A percentile compares a stretch with the other conserved stretches of the same genome.
Evolutionary conservation across 306 rosid genomes (phyloP).

Genomic region (Biancaea sappan): DNA sequence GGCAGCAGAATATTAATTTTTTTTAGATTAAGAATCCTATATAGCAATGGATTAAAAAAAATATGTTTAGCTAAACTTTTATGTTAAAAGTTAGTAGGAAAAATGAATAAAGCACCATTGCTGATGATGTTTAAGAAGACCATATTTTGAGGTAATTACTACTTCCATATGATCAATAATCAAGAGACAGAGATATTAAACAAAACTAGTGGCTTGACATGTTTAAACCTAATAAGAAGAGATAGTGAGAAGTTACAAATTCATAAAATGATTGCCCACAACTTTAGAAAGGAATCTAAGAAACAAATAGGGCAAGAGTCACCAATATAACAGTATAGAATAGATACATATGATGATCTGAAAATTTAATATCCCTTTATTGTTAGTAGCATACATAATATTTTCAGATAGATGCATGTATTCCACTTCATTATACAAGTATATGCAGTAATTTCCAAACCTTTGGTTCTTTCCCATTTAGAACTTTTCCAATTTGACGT

Average conservation of each 20-base stretch:
- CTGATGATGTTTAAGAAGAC: slow-evolving; percentile 10
- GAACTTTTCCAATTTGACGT: slow-evolving; percentile 96
- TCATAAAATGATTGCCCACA: not conserved
- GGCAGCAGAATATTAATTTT: not conserved
- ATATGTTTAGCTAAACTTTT: slow-evolving; percentile 22
- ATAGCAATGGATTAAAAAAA: slow-evolving; percentile 23
- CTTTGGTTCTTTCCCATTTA: slow-evolving; percentile 98
- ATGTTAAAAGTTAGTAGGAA: not conserved
- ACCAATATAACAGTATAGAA: not conserved
- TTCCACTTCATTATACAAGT: slow-evolving; percentile 27
- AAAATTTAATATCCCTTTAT: slow-evolving; percentile 15
- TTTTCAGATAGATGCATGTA: slow-evolving; percentile 7
- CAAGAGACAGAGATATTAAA: slow-evolving; percentile 26
- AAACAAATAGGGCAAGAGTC: not conserved
- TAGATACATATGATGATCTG: not conserved
- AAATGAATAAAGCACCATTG: not conserved
- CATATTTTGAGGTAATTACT: slow-evolving; percentile 3
- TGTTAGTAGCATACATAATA: slow-evolving; percentile 15
- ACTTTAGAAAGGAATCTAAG: not conserved
- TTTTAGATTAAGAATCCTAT: slow-evolving; percentile 2
- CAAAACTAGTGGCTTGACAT: not conserved
- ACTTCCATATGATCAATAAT: slow-evolving; percentile 4
- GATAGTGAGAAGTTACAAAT: not conserved
- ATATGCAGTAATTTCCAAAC: slow-evolving; percentile 48
- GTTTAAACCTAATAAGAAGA: not conserved